Conservation (phyloP, 1,284 basidiomycete genomes). For the Heterobasidion annosum region DNA sequence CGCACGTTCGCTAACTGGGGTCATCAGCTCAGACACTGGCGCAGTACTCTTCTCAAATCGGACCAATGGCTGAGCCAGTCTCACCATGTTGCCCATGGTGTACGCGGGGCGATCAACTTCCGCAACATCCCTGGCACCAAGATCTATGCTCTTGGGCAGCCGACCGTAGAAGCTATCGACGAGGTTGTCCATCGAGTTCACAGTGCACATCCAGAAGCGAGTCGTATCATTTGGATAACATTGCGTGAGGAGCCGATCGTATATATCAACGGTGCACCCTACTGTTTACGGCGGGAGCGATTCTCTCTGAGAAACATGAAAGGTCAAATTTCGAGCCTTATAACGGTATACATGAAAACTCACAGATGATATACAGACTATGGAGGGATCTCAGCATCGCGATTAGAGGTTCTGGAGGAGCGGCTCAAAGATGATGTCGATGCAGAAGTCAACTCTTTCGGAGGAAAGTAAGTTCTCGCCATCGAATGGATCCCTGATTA, state of each 20-base stretch:
- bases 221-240: slow-evolving; percentile 84
- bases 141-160: slow-evolving; percentile 90
- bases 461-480: slow-evolving; percentile 50
- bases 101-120: slow-evolving; percentile 94
- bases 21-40: slow-evolving; percentile 1
- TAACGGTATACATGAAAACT: neutral
- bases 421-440: slow-evolving; percentile 87
- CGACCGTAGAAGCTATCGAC: slow-evolving; percentile 84
- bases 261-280: slow-evolving; percentile 85
- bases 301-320: slow-evolving; percentile 85
- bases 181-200: slow-evolving; percentile 74
- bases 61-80: slow-evolving; percentile 84
- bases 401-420: slow-evolving; percentile 87
- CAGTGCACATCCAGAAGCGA: slow-evolving; percentile 48
- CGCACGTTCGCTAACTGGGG: slow-evolving; percentile 6
- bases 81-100: slow-evolving; percentile 49
- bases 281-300: slow-evolving; percentile 70
- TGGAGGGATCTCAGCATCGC: slow-evolving; percentile 83
- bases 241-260: slow-evolving; percentile 92
- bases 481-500: neutral
- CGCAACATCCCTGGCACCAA: slow-evolving; percentile 77
- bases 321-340: slow-evolving; percentile 29
- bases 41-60: slow-evolving; percentile 80
- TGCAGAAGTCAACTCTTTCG: slow-evolving; percentile 75
- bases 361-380: slow-evolving; percentile 48